Evolutionary conservation across 306 rosid genomes (phyloP), one percentile per base, ranked within the genome.

Genomic region (Lathyrus aphaca): DNA sequence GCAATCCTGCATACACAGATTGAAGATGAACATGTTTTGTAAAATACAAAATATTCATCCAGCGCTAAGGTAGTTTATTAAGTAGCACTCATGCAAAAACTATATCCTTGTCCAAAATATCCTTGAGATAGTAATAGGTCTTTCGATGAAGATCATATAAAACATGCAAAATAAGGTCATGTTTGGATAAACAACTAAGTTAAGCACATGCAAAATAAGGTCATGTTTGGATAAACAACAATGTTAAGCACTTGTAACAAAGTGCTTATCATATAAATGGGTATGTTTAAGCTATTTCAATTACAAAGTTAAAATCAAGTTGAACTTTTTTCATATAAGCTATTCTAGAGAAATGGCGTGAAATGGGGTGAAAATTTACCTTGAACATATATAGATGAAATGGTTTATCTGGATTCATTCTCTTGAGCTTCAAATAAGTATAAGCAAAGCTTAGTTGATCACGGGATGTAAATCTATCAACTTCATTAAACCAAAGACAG

Each of bases 401-500:
- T 46, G 91, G 85, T 76, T 64, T 82, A 51, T 83, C 82, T 10
- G 88, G 92, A 79, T 92, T 92, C 87, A 62, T 86, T 85, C 93
- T 83, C 84, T 85, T 84, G 75, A 92, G 71, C 83, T 92, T 92
- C 80, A 92, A 77, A 85, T 72, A 92, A 61, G 98, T 86, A 77
- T 88, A 83, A 38, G 91, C 98, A 79, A 92, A 92, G 87, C 98
- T 92, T 70, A 92, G 83, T 82, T 92, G 98, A 83, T 92, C 98
- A 16, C 98, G 98, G 9, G 98, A 92, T 44, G 98, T 92, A 79
- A 92, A 92, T 29, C 98, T 85, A 71, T 92, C 86, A 71, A 92
- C 98, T 80, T 92, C 98, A 48, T 92, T 92, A 80, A 89, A 92
- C 98, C 98, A 92, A 75, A 92, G 96, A 80, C 98, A 92, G 14